Evolutionary conservation across 495 filamentous ascomycete genomes (phyloP), one percentile per base, ranked within the genome.

Genomic region (Tetracladium setigerum): DNA sequence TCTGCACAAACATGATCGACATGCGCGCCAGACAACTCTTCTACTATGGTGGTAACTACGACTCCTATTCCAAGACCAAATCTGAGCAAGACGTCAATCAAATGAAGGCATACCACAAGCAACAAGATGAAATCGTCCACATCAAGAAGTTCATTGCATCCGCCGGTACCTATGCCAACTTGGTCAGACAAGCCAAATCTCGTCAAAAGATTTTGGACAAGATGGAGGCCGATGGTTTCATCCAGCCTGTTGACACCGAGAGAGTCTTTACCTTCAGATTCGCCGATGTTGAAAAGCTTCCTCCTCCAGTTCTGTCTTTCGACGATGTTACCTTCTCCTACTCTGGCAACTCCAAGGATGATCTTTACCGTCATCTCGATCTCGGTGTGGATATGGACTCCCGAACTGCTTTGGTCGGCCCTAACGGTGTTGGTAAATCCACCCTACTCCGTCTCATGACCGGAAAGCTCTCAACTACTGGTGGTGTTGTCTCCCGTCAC

Each of bases 141-240:
- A 99, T 99, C 80, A 99, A 99, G 79, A 95, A 96, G 72, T 99
- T 99, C 78, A 99, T 99, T 64, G 92, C 92, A 55, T 96, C 91
- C 41, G 92, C 94, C 44, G 92, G 92, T 89, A 99, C 92, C 50
- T 99, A 99, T 64, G 92, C 92, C 77, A 99, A 99, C 74, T 79
- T 99, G 69, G 92, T 99, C 59, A 76, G 89, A 61, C 92, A 98
- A 73, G 92, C 92, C 67, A 98, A 98, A 76, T 97, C 92, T 27
- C 83, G 92, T 40, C 92, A 98, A 69, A 98, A 98, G 87, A 97
- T 98, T 66, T 79, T 98, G 48, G 92, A 98, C 78, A 98, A 98
- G 78, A 98, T 98, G 92, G 92, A 97, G 74, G 94, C 92, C 46
- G 92, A 98, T 57, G 92, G 92, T 54, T 89, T 97, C 66, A 96